phyloP scores from a whole-genome alignment of 164 flowering plant genomes.

The Buxus sempervirens region DNA sequence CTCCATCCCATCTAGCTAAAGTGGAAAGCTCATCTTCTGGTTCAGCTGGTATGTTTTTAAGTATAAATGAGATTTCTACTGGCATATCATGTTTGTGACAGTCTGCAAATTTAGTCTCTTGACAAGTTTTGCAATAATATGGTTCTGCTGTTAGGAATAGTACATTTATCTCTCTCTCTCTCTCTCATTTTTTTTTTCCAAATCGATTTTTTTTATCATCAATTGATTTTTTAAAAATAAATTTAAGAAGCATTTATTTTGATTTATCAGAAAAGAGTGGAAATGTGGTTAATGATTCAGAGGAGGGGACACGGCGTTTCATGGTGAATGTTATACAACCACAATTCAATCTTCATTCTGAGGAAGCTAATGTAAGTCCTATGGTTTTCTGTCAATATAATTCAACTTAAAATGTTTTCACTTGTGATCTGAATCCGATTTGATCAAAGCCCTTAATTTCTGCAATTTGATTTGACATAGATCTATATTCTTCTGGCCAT shows the following conservation, averaged over 20 bases:
- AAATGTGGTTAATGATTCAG: slow-evolving; percentile 42
- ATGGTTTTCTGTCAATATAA: slow-evolving; percentile 16
- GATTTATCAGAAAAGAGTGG: slow-evolving; percentile 42
- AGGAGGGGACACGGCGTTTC: slow-evolving; percentile 90
- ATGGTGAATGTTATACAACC: slow-evolving; percentile 99
- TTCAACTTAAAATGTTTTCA: neutral
- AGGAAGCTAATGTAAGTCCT: slow-evolving; percentile 92
- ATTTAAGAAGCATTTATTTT: slow-evolving; percentile 1
- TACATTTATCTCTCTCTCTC: slow-evolving; percentile 34
- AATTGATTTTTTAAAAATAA: slow-evolving; percentile 15
- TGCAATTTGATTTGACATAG: too few species aligned
- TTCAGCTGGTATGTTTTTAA: slow-evolving; percentile 24
- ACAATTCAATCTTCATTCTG: slow-evolving; percentile 98
- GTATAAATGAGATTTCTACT: neutral
- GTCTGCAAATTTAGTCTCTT: neutral
- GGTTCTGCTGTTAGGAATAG: neutral
- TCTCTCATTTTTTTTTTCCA: neutral
- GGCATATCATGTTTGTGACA: neutral
- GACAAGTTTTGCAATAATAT: neutral
- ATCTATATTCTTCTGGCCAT: slow-evolving; percentile 6
- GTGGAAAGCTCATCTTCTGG: slow-evolving; percentile 22
- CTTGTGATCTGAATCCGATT: neutral
- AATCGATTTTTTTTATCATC: neutral
- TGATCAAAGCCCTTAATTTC: slow-evolving; percentile 3
- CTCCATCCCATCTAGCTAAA: slow-evolving; percentile 25